phyloP scores from a whole-genome alignment of 1,284 basidiomycete species.

The Melampsora larici-populina region DNA sequence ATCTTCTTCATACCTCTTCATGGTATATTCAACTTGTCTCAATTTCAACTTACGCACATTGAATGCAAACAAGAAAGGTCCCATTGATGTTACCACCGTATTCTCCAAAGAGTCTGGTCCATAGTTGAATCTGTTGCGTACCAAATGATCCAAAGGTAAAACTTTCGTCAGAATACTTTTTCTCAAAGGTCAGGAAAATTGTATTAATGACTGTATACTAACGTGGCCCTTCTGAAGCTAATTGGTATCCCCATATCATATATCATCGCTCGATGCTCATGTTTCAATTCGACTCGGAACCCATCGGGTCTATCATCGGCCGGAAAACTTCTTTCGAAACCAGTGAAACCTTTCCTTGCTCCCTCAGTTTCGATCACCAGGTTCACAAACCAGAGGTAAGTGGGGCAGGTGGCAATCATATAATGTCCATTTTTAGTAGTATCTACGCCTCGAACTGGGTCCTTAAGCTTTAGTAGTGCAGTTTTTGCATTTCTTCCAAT shows the following conservation, averaged over 20 bases:
- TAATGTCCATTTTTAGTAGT: constrained; percentile 90
- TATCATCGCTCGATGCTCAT: constrained; percentile 64
- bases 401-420: constrained; percentile 93
- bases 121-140: constrained; percentile 80
- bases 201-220: not conserved
- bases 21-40: constrained; percentile 38
- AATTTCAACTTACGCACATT: constrained; percentile 44
- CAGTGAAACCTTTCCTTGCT: constrained; percentile 72
- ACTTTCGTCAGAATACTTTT: no score
- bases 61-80: constrained; percentile 38
- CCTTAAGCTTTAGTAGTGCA: constrained; percentile 93
- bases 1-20: constrained; percentile 72
- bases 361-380: constrained; percentile 84
- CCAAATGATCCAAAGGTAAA: no score
- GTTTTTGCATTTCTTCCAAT: constrained; percentile 98
- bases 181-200: no score
- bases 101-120: constrained; percentile 48
- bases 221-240: constrained; percentile 27
- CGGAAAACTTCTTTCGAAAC: constrained; percentile 94
- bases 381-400: constrained; percentile 90
- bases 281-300: constrained; percentile 77
- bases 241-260: constrained; percentile 1
- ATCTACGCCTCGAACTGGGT: constrained; percentile 87
- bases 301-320: constrained; percentile 89
- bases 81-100: constrained; percentile 21